These are phyloP conservation scores for Endotrypanum monterogeii DNA, from an alignment of 208 protist genomes.

Conservation along the genomic window DNA sequence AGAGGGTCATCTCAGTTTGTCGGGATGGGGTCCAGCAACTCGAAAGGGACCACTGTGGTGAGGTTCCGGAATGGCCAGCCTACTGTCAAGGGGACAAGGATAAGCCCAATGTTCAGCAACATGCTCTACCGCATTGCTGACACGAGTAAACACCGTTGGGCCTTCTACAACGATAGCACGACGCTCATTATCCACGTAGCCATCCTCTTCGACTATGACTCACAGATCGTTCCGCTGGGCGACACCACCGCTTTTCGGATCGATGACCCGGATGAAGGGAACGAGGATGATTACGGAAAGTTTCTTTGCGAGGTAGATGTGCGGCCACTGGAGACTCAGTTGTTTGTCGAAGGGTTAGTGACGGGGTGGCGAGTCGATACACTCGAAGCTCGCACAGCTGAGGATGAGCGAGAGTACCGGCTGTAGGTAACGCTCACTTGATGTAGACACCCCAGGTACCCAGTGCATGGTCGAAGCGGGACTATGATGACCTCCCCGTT, in stretches of 20 bases:
- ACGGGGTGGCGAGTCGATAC: conserved; percentile 83
- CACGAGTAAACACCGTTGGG: conserved; percentile 53
- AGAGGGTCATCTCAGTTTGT: no score
- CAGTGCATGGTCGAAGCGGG: neutral
- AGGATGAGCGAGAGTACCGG: conserved; percentile 63
- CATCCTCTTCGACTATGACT: conserved; percentile 86
- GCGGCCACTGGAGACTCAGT: conserved; percentile 58
- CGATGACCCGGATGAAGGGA: conserved; percentile 73
- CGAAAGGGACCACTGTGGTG: conserved; percentile 18
- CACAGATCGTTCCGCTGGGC: conserved; percentile 71
- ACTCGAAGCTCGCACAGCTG: conserved; percentile 63
- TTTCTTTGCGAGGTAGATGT: conserved; percentile 82
- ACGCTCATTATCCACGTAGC: conserved; percentile 77
- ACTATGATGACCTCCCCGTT: neutral
- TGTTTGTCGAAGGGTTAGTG: conserved; percentile 73
- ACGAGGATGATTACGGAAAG: conserved; percentile 78
- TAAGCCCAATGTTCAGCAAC: conserved; percentile 79
- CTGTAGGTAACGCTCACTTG: conserved; percentile 33
- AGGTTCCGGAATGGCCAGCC: conserved; percentile 68
- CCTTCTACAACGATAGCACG: conserved; percentile 83
- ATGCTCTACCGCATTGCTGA: conserved; percentile 71
- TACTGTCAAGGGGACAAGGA: conserved; percentile 41
- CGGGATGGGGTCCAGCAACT: conserved; percentile 42
- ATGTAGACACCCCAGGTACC: neutral
- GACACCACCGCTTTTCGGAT: conserved; percentile 72